A percentile compares a stretch with the other conserved stretches of the same genome.
phyloP scores from a whole-genome alignment of 495 filamentous ascomycete species.

The Aspergillus sclerotiicarbonarius region DNA sequence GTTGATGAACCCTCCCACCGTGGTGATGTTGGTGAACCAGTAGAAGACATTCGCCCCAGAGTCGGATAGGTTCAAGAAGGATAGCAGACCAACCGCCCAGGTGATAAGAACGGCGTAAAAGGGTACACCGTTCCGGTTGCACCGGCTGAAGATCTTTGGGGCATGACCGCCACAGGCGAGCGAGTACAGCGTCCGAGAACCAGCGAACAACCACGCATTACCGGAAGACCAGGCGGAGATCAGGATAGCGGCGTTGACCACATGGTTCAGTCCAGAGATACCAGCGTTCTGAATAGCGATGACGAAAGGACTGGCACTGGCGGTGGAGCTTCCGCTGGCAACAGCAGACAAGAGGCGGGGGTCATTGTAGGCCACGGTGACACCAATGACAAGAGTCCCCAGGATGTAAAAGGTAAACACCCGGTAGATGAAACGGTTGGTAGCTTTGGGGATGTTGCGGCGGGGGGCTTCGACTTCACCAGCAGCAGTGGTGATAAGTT shows the following conservation, averaged over 20 bases:
- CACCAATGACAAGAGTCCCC: conserved; percentile 53
- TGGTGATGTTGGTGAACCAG: conserved; percentile 57
- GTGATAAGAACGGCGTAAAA: conserved; percentile 47
- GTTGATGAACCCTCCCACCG: conserved; percentile 60
- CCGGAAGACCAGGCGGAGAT: conserved; percentile 66
- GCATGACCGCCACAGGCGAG: conserved; percentile 67
- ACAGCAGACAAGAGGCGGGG: conserved; percentile 49
- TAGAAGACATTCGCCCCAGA: conserved; percentile 53
- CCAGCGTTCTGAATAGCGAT: conserved; percentile 58
- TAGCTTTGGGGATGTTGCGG: conserved; percentile 73
- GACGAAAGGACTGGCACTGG: conserved; percentile 55
- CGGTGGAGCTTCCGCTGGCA: conserved; percentile 39
- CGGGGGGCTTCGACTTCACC: conserved; percentile 76
- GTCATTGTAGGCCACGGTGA: conserved; percentile 53
- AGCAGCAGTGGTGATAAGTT: conserved; percentile 73
- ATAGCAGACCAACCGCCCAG: conserved; percentile 45
- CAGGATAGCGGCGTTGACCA: conserved; percentile 74
- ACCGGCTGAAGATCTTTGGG: conserved; percentile 48
- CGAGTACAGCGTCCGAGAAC: conserved; percentile 72
- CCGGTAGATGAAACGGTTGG: conserved; percentile 79
- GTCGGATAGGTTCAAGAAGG: conserved; percentile 46
- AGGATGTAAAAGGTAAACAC: conserved; percentile 75
- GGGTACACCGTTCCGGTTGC: conserved; percentile 46
- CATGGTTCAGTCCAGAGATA: conserved; percentile 62
- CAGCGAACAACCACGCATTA: conserved; percentile 75